phyloP scores from a whole-genome alignment of 768 basidiomycete species.

The Megacollybia marginata region DNA sequence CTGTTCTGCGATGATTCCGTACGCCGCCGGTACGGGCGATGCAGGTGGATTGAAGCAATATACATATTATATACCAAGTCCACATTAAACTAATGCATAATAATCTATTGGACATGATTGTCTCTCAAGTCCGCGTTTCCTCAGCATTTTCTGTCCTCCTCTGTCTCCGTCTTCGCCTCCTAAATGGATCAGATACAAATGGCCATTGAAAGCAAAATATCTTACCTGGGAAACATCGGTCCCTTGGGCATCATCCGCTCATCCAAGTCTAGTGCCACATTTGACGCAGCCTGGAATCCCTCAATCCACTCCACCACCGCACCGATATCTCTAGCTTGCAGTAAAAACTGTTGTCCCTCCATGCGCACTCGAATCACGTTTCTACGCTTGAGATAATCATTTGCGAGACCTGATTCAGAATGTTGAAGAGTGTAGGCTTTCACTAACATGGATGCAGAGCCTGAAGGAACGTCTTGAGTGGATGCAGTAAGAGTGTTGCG shows the following conservation, averaged over 20 bases:
- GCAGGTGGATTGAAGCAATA: too few species aligned
- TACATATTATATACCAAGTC: too few species aligned
- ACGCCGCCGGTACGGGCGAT: too few species aligned
- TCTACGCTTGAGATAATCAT: slow-evolving; percentile 89
- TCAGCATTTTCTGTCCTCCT: slow-evolving; percentile 4
- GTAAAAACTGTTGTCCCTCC: slow-evolving; percentile 94
- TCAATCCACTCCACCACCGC: slow-evolving; percentile 96
- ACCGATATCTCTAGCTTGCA: slow-evolving; percentile 80
- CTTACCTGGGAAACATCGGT: slow-evolving; percentile 75
- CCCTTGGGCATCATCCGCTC: slow-evolving; percentile 88
- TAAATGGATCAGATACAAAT: background rate
- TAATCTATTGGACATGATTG: too few species aligned
- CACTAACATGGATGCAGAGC: slow-evolving; percentile 47
- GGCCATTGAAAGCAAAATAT: slow-evolving; percentile 17
- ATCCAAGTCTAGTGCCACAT: slow-evolving; percentile 89
- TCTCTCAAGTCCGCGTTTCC: background rate
- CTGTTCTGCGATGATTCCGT: too few species aligned
- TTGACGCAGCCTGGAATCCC: slow-evolving; percentile 88
- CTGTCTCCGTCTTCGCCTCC: slow-evolving; percentile 15
- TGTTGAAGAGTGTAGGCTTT: slow-evolving; percentile 76
- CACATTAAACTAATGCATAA: too few species aligned
- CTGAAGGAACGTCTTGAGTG: slow-evolving; percentile 7
- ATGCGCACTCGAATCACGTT: slow-evolving; percentile 89
- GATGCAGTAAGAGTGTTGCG: slow-evolving; percentile 1
- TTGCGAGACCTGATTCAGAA: slow-evolving; percentile 91